A percentile compares a stretch with the other conserved stretches of the same genome.
These are phyloP conservation scores for Graphium sp. DNA, from an alignment of 2,329 filamentous ascomycete genomes.

Conservation along the genomic window DNA sequence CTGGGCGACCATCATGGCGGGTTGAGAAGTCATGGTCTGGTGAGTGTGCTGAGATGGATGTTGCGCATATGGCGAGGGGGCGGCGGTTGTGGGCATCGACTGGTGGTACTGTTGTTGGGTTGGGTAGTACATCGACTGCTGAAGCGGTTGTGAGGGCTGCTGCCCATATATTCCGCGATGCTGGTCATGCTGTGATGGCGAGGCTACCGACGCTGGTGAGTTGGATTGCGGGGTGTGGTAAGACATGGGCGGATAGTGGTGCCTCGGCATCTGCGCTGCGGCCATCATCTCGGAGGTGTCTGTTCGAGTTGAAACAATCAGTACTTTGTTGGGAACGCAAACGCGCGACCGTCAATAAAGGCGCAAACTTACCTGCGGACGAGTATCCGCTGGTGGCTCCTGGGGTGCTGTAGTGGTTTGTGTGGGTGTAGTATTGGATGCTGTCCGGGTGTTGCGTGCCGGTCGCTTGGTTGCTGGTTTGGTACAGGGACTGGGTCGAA, in stretches of 20 bases:
- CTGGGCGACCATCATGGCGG: conserved; percentile 52
- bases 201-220: conserved; percentile 84
- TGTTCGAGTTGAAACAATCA: conserved; percentile 9
- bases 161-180: conserved; percentile 77
- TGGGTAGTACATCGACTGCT: conserved; percentile 63
- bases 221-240: conserved; percentile 94
- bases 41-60: conserved; percentile 34
- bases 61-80: conserved; percentile 43
- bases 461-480: conserved; percentile 43
- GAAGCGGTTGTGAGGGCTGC: conserved; percentile 60
- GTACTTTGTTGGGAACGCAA: conserved; percentile 6
- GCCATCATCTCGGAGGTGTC: conserved; percentile 53
- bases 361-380: conserved; percentile 56
- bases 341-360: neutral
- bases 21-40: conserved; percentile 46
- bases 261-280: conserved; percentile 51
- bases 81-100: conserved; percentile 46
- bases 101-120: conserved; percentile 44
- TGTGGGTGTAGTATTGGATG: conserved; percentile 60
- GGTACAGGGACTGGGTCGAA: conserved; percentile 48
- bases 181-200: conserved; percentile 75
- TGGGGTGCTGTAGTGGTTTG: conserved; percentile 69
- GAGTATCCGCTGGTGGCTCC: conserved; percentile 72
- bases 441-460: conserved; percentile 45
- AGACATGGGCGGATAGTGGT: conserved; percentile 70